Evolutionary conservation across 2,329 filamentous ascomycete genomes (phyloP), one percentile per base, ranked within the genome.

Genomic region (Neonectria neomacrospora): DNA sequence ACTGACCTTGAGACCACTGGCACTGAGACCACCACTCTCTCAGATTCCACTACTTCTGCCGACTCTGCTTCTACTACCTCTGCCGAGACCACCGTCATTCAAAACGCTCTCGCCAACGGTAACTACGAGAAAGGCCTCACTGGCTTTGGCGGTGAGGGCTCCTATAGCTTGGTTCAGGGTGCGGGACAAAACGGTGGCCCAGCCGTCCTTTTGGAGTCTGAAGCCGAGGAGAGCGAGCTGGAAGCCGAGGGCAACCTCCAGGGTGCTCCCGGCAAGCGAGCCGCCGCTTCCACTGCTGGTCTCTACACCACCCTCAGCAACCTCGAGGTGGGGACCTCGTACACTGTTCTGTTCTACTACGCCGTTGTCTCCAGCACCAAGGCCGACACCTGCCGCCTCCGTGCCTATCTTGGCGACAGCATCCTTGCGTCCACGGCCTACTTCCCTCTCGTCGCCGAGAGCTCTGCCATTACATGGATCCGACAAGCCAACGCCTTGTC

Each of bases 311-410:
- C 23, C 7, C 44, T 60, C 2, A 7, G 12, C 18, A 37, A 51
- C 4, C 55, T 71, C 0, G 42, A 67, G 10, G 39, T 51, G 2
- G 48, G 28, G 14, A 63, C 59, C 2, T 44, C 55, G n/a, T 71
- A 71, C 47, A 71, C 69, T 0, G 22, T 71, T 14, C 69, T 65
- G 9, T 71, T 71, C 58, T 71, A 61, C 37, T 66, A 70, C 30
- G 39, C 50, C 2, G 42, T 71, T 5, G 20, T 60, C 14, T 64
- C 58, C 0, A 30, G 63, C 10, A 50, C 61, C 7, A 34, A 34
- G 3, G 32, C 26, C 5, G 48, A 48, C 1, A 53, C 58, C 2
- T 71, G 69, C 58, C 26, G 30, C 2, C 22, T 71, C 2, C 44
- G 63, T n/a, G 67, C 67, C 0, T 63, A 20, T 10, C 63, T 71